Evolutionary conservation across 108 stramenopile genomes (phyloP).

Genomic region (Cyclotella kingstonii): DNA sequence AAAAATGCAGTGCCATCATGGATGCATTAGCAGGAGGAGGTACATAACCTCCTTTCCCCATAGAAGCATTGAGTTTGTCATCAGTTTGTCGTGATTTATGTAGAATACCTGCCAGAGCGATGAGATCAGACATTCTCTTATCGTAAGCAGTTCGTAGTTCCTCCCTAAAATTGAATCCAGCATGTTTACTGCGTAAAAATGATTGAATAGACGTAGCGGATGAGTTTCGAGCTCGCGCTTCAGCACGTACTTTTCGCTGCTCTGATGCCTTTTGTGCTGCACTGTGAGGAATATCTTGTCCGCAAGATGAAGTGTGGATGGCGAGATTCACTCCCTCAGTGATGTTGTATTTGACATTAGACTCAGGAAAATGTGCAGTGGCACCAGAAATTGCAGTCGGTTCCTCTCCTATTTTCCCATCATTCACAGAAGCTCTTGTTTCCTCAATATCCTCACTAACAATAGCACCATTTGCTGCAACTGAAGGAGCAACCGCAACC

Average conservation of each 20-base stretch:
- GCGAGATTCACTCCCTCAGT: neutral
- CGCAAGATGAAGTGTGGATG: neutral
- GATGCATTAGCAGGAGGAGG: conserved; percentile 72
- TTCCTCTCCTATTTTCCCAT: neutral
- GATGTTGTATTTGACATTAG: neutral
- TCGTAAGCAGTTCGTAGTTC: conserved; percentile 42
- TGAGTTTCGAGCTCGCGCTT: conserved; percentile 32
- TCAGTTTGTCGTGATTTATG: conserved; percentile 21
- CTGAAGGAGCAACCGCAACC: conserved; percentile 1
- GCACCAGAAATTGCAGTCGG: neutral
- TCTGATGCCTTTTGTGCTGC: conserved; percentile 63
- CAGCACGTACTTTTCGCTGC: conserved; percentile 64
- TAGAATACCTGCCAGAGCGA: conserved; percentile 45
- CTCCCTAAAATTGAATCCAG: conserved; percentile 34
- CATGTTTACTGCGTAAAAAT: conserved; percentile 45
- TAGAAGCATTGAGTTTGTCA: neutral
- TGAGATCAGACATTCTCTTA: conserved; percentile 62
- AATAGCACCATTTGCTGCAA: neutral
- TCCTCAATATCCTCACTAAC: neutral
- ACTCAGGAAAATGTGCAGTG: neutral
- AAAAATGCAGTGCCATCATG: conserved; percentile 51
- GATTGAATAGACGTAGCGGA: conserved; percentile 60
- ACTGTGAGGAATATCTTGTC: conserved; percentile 13
- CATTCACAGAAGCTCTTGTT: neutral
- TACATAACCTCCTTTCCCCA: conserved; percentile 46